These are phyloP conservation scores for Chaetomium sp. DNA, from an alignment of 2,329 filamentous ascomycete species.

Conservation along the genomic window DNA sequence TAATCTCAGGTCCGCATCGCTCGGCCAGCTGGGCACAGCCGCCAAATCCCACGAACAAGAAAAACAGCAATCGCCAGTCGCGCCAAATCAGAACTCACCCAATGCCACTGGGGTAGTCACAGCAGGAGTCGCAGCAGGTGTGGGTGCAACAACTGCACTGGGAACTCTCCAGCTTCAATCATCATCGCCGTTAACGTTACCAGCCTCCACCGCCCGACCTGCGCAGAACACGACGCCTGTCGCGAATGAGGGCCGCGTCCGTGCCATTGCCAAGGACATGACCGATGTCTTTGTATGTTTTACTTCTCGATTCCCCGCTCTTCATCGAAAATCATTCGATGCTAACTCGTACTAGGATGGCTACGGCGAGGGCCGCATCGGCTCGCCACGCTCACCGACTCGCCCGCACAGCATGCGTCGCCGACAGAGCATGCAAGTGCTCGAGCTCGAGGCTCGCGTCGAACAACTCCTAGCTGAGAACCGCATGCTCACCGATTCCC, in stretches of 20 bases:
- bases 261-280: slow-evolving; percentile 80
- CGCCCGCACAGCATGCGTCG: slow-evolving; percentile 94
- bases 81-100: neutral
- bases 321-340: neutral
- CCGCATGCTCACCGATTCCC: slow-evolving; percentile 72
- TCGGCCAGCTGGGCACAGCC: slow-evolving; percentile 56
- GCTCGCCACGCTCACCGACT: slow-evolving; percentile 88
- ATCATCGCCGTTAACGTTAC: slow-evolving; percentile 17
- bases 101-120: slow-evolving; percentile 3
- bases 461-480: slow-evolving; percentile 88
- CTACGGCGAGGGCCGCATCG: slow-evolving; percentile 83
- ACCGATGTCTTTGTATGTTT: slow-evolving; percentile 88
- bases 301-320: slow-evolving; percentile 24
- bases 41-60: slow-evolving; percentile 41
- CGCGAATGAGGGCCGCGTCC: slow-evolving; percentile 84
- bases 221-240: slow-evolving; percentile 60
- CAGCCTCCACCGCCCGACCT: slow-evolving; percentile 24
- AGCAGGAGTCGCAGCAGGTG: slow-evolving; percentile 13
- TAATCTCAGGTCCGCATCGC: slow-evolving; percentile 71
- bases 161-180: slow-evolving; percentile 26
- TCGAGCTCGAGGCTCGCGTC: slow-evolving; percentile 84
- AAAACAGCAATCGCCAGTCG: slow-evolving; percentile 11
- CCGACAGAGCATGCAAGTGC: slow-evolving; percentile 94
- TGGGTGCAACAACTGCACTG: slow-evolving; percentile 29
- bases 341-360: slow-evolving; percentile 71